phyloP scores from a whole-genome alignment of 1,284 basidiomycete genomes.

The Apiotrichum gamsii region DNA sequence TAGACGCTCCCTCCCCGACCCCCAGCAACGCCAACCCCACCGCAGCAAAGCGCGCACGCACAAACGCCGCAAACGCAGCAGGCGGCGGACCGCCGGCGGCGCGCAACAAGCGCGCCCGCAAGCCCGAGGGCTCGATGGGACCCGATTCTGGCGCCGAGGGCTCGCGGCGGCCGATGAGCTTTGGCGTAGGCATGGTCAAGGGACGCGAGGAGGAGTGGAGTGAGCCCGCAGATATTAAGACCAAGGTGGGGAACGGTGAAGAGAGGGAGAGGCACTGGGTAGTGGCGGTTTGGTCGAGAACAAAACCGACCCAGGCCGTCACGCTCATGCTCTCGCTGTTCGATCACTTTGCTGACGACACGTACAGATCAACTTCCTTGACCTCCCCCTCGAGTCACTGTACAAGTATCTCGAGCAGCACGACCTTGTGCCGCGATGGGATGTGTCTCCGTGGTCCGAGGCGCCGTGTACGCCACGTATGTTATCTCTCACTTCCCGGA shows the following conservation, averaged over 20 bases:
- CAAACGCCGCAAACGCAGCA: not conserved
- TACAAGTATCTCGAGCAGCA: conserved; percentile 40
- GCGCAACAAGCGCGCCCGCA: conserved; percentile 33
- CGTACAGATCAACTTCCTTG: conserved; percentile 40
- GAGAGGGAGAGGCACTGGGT: no score
- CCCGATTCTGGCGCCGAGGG: conserved; percentile 11
- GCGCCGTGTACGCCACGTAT: conserved; percentile 39
- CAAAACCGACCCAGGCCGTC: no score
- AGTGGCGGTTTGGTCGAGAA: no score
- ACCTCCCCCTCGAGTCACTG: conserved; percentile 37
- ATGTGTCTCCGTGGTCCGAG: conserved; percentile 43
- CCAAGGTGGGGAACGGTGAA: conserved; percentile 32
- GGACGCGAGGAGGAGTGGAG: conserved; percentile 35
- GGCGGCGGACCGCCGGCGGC: conserved; percentile 8
- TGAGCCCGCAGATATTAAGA: conserved; percentile 36
- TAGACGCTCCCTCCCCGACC: conserved; percentile 19
- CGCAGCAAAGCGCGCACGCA: conserved; percentile 18
- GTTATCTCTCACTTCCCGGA: no score
- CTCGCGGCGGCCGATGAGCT: conserved; percentile 3
- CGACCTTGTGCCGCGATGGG: conserved; percentile 41
- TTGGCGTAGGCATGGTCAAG: conserved; percentile 26
- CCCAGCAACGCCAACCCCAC: conserved; percentile 18
- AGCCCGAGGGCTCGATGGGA: conserved; percentile 25
- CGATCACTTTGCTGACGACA: not conserved
- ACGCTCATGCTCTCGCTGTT: no score